phyloP scores from a whole-genome alignment of 768 basidiomycete species.

The Scleroderma bovista region DNA sequence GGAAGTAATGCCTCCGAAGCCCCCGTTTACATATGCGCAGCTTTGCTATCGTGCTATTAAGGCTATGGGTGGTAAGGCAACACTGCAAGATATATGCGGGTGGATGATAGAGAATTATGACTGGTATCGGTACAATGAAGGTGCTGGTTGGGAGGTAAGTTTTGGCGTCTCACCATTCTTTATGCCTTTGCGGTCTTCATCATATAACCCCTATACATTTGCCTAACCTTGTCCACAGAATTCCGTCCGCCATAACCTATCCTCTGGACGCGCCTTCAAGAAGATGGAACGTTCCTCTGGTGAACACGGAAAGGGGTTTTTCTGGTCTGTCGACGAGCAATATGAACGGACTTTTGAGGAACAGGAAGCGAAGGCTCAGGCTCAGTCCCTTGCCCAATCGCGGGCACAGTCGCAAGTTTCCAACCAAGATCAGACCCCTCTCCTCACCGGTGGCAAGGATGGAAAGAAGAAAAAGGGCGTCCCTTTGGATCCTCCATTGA shows the following conservation, averaged over 20 bases:
- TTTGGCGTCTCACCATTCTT: no score
- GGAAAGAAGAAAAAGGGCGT: slow-evolving; percentile 57
- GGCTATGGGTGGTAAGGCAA: slow-evolving; percentile 77
- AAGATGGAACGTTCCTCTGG: slow-evolving; percentile 84
- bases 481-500: slow-evolving; percentile 56
- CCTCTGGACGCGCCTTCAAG: slow-evolving; percentile 85
- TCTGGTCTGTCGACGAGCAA: slow-evolving; percentile 86
- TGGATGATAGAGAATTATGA: slow-evolving; percentile 90
- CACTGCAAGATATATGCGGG: slow-evolving; percentile 83
- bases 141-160: slow-evolving; percentile 85
- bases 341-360: slow-evolving; percentile 64
- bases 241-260: slow-evolving; percentile 93
- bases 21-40: slow-evolving; percentile 85
- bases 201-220: no score
- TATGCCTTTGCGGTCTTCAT: no score
- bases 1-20: slow-evolving; percentile 83
- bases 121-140: slow-evolving; percentile 84
- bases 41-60: slow-evolving; percentile 88
- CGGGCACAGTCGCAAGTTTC: slow-evolving; percentile 37
- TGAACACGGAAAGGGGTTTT: slow-evolving; percentile 86
- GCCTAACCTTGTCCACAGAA: slow-evolving; percentile 48
- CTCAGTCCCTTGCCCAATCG: slow-evolving; percentile 18
- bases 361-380: slow-evolving; percentile 50
- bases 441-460: slow-evolving; percentile 31
- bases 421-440: slow-evolving; percentile 13